phyloP scores from a whole-genome alignment of 2,329 filamentous ascomycete species.

The Fusarium robinianum region DNA sequence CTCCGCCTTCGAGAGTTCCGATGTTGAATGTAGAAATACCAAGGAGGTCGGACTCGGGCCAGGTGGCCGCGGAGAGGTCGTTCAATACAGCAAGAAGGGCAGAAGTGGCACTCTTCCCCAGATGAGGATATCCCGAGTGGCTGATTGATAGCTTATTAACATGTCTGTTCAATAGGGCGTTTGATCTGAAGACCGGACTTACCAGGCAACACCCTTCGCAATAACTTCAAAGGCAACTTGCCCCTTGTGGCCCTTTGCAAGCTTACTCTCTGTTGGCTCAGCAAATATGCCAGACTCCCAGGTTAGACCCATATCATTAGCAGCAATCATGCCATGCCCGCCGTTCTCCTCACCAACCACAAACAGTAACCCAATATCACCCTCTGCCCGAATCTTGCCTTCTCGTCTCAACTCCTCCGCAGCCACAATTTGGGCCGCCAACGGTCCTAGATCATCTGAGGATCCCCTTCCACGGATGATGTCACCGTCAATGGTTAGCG shows the following conservation, averaged over 20 bases:
- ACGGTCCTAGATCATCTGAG: slow-evolving; percentile 66
- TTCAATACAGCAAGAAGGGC: slow-evolving; percentile 16
- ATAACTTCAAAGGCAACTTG: slow-evolving; percentile 61
- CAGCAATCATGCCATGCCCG: slow-evolving; percentile 66
- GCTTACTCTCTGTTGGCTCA: slow-evolving; percentile 72
- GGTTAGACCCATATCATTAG: slow-evolving; percentile 50
- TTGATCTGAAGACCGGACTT: no score
- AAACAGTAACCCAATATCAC: slow-evolving; percentile 52
- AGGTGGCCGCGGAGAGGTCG: slow-evolving; percentile 35
- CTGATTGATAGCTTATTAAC: slow-evolving; percentile 29
- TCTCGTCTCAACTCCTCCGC: slow-evolving; percentile 39
- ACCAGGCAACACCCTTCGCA: slow-evolving; percentile 63
- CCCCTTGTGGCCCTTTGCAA: slow-evolving; percentile 74
- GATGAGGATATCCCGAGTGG: slow-evolving; percentile 28
- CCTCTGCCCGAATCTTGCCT: slow-evolving; percentile 32
- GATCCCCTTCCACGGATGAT: slow-evolving; percentile 63
- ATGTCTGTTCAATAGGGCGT: no score
- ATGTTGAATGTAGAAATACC: slow-evolving; percentile 47
- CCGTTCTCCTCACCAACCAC: slow-evolving; percentile 70
- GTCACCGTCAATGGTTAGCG: slow-evolving; percentile 58
- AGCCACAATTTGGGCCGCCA: slow-evolving; percentile 75
- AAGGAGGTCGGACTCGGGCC: slow-evolving; percentile 44
- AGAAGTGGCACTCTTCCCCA: slow-evolving; percentile 21
- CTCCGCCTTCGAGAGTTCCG: slow-evolving; percentile 46
- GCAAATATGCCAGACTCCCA: slow-evolving; percentile 72